Base-by-base conservation (phyloP, 805 yeast genomes). In the Tetrapisispora phaffii region DNA sequence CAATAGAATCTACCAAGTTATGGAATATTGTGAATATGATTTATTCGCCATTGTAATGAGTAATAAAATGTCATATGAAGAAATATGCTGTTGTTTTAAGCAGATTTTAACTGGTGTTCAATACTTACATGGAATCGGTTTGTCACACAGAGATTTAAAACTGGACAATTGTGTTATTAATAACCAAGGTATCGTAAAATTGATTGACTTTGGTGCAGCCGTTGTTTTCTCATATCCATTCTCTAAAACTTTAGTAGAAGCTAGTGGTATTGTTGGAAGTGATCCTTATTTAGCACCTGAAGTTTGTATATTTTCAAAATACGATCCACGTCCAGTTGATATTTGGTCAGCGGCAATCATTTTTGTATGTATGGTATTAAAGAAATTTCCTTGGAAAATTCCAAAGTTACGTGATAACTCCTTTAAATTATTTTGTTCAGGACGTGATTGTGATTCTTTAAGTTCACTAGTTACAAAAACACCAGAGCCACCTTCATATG, bases 11-110 rank as follows among this genome's bases (percentile, higher is more conserved):
- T 78, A 83, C 54, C 96, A 88, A 65, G 87, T 88, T 39, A 83
- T 88, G 94, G 97, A 89, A 58, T 88, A 85, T 63, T 87, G 95
- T 60, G 94, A 87, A 53, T 88, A 75, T 61, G 97, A 88, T 62
- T 70, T 88, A 51, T 88, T 89, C 65, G 96, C 96, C 8, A 85
- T 88, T 47, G 96, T 88, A 31, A 88, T 89, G 96, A 79, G 88
- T 43, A 87, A 87, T 54, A 82, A 84, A 57, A 87, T 88, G 96
- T 65, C 80, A 1, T 67, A 73, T 41, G 77, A 72, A 37, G 96
- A 89, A 63, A 74, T 85, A 28, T 80, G 81, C 62, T 88, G 97
- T 65, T 88, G 95, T 65, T 86, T 88, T 63, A 84, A 85, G 10
- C 96, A 86, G 66, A 76, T 87, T 34, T 65, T 87, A 57, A 77